Evolutionary conservation across 257 asterid genomes (phyloP), one percentile per base, ranked within the genome.

Genomic region (Coffea eugenioides): DNA sequence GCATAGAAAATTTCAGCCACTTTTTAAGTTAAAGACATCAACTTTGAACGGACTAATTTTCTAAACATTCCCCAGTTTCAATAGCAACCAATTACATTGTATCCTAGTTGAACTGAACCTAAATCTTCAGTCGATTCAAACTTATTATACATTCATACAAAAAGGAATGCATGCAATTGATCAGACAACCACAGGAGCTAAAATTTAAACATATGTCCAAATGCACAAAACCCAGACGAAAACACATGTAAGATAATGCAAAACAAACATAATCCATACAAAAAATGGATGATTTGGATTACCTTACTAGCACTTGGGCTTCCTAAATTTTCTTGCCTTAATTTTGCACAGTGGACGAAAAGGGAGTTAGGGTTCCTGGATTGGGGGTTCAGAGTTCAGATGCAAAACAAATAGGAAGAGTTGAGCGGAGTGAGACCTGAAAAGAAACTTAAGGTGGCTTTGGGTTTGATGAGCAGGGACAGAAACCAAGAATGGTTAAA

Each of bases 391-490:
- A 13, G 73, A 41, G 25, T 16, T 43, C 21, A 9, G 11, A 21
- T 59, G 27, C 10, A 2, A 21, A 21, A 10, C 10, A 59, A 59
- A 20, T 59, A 5, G 67, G 14, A n/a, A 23, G 67, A 23, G 57
- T 13, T 36, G 52, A 69, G 52, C 18, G 57, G 23, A 56, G 67
- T 16, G 71, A 41, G 39, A 39, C 39, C 51, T 20, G 46, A 36
- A 70, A 46, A 5, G 27, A 62, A 64, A 25, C 41, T 66, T 75
- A 71, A 27, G 25, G 74, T 59, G 77, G 69, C 57, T 20, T 69
- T 62, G 77, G 73, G 77, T 69, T 81, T 76, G 66, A 69, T 74
- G 83, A 57, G 68, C 41, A 21, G 65, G 23, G 18, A 20, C 52
- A 27, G 13, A 52, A 0, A 27, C 65, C 71, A 51, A 67, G 20